Base-by-base conservation (phyloP, 2,329 filamentous ascomycete species). In the Hypoxylon sp. region DNA sequence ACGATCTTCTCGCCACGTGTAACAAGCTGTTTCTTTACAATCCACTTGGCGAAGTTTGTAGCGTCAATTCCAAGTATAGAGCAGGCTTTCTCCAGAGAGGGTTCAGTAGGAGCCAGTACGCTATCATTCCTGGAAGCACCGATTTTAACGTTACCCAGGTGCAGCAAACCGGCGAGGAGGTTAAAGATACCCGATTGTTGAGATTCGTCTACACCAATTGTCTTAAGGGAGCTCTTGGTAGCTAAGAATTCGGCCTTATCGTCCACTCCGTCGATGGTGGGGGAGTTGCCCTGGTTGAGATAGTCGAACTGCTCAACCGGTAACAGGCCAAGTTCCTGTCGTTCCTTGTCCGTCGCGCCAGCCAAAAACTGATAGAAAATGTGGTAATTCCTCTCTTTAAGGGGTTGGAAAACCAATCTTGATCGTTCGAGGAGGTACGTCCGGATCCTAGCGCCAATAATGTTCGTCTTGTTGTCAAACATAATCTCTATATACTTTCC, bases 401-500 rank as follows among this genome's bases (percentile, higher is more conserved):
- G 84, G 45, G 96, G 96, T 79, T 99, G 96, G 81, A 98, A 99
- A 17, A 98, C 96, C 75, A 99, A 85, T 82, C 96, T 91, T 68
- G 96, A 98, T 67, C 96, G 92, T 80, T 99, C 96, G 48, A 99
- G 85, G 72, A 99, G 85, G 78, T 99, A 99, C 61, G 94, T 98
- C 75, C 96, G 89, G 78, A 99, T 99, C 84, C 97, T 97, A 62
- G 96, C 96, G 73, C 96, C 96, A 77, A 98, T 98, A 75, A 99
- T 99, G 79, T 97, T 96, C 69, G 93, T 97, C 76, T 91, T 89
- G 70, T 93, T 89, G 82, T 98, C 94, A 80, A 99, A 99, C 93
- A 98, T 95, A 79, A 99, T 99, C 83, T 99, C 96, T 75, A 99
- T 98, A 81, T 99, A 99, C 86, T 99, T 99, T 80, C 96, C 96